Evolutionary conservation across 2,329 filamentous ascomycete species (phyloP).

Genomic region (Capronia epimyces): DNA sequence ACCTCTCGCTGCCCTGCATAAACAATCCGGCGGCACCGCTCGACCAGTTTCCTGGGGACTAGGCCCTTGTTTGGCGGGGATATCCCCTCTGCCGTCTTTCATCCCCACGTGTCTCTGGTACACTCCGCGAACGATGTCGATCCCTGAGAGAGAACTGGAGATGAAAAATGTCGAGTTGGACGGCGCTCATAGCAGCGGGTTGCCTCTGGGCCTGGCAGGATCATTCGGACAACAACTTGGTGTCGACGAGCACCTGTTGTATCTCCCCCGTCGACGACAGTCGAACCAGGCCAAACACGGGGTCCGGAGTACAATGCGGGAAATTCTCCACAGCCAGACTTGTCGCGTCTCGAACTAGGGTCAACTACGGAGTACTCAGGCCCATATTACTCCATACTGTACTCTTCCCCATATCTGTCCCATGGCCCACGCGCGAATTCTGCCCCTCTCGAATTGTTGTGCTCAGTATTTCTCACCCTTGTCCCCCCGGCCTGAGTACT

Average conservation of each 20-base stretch:
- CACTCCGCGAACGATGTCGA: not conserved
- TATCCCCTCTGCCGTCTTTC: constrained; percentile 1
- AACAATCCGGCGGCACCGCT: constrained; percentile 1
- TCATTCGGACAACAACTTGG: too few species aligned
- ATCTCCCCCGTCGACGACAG: not conserved
- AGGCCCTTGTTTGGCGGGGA: constrained; percentile 8
- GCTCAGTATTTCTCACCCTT: not conserved
- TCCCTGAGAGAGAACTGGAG: not conserved
- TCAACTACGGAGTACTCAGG: constrained; percentile 12
- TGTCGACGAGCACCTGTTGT: not conserved
- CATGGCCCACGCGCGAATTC: constrained; percentile 7
- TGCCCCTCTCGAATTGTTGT: not conserved
- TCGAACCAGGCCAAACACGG: constrained; percentile 6
- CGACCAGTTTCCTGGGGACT: constrained; percentile 3
- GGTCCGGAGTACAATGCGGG: constrained; percentile 19
- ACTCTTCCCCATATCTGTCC: constrained; percentile 18
- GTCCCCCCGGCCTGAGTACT: not conserved
- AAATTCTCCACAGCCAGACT: constrained; percentile 4
- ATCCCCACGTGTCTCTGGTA: constrained; percentile 10
- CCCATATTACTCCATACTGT: constrained; percentile 5
- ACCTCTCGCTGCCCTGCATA: not conserved
- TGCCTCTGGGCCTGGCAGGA: not conserved
- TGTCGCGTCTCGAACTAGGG: constrained; percentile 10
- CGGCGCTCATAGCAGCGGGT: not conserved
- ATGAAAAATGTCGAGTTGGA: not conserved